These are phyloP conservation scores for Pseudevernia furfuracea DNA, from an alignment of 495 filamentous ascomycete genomes.

Conservation along the genomic window DNA sequence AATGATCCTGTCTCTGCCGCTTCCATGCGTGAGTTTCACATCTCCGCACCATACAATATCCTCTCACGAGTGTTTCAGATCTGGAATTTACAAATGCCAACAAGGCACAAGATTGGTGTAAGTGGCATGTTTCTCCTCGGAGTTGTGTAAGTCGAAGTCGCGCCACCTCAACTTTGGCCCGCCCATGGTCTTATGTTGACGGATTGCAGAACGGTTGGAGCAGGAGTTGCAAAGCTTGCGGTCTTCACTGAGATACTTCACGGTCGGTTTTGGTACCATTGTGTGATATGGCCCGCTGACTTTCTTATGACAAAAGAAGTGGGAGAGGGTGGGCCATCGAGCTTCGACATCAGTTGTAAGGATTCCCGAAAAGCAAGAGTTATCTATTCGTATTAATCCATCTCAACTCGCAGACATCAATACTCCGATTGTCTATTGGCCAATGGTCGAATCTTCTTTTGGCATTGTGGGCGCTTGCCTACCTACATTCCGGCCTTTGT, in stretches of 20 bases:
- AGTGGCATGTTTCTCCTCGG: not conserved
- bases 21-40: not conserved
- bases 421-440: not conserved
- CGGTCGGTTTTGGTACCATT: not conserved
- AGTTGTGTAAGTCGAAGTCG: not conserved
- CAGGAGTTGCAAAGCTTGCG: not conserved
- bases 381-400: no score
- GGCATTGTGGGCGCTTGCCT: conserved; percentile 11
- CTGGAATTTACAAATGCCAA: not conserved
- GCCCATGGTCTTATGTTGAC: no score
- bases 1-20: not conserved
- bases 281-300: not conserved
- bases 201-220: not conserved
- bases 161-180: no score
- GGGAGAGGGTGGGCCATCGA: no score
- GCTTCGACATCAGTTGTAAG: not conserved
- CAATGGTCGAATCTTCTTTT: not conserved
- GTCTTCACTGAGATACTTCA: not conserved
- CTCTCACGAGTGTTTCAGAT: not conserved
- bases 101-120: not conserved
- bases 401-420: not conserved
- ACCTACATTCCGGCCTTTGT: not conserved
- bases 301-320: not conserved
- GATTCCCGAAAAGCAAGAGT: not conserved
- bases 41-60: not conserved